These are phyloP conservation scores for Xylaria scruposa DNA, from an alignment of 495 filamentous ascomycete species.

Conservation along the genomic window DNA sequence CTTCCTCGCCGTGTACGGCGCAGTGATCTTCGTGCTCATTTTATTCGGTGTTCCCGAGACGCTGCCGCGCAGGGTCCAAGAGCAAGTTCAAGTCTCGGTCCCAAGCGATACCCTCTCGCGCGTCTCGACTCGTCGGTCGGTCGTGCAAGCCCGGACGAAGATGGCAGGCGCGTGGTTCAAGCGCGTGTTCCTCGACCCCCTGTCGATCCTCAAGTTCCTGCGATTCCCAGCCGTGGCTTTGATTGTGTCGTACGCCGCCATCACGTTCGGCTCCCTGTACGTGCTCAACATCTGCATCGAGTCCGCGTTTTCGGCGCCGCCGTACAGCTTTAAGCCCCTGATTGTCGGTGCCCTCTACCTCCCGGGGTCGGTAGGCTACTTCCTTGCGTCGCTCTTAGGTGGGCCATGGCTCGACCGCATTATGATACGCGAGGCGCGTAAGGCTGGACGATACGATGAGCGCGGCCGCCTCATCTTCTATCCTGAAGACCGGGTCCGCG, in stretches of 20 bases:
- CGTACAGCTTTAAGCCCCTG: conserved; percentile 77
- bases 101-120: conserved; percentile 51
- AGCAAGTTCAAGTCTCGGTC: not conserved
- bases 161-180: conserved; percentile 62
- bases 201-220: conserved; percentile 78
- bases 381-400: conserved; percentile 73
- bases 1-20: conserved; percentile 84
- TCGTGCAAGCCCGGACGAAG: conserved; percentile 59
- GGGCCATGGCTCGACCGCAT: conserved; percentile 89
- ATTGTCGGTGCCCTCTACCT: conserved; percentile 85
- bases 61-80: conserved; percentile 42
- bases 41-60: conserved; percentile 77
- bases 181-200: conserved; percentile 77
- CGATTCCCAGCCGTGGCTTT: conserved; percentile 80
- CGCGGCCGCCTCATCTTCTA: conserved; percentile 71
- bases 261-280: conserved; percentile 84
- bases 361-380: conserved; percentile 79
- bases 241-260: conserved; percentile 80
- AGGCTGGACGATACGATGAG: conserved; percentile 73
- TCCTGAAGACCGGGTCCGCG: conserved; percentile 88
- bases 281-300: conserved; percentile 87
- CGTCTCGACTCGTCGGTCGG: conserved; percentile 67
- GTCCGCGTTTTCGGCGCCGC: conserved; percentile 70
- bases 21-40: conserved; percentile 64
- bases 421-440: conserved; percentile 81